phyloP scores from a whole-genome alignment of 768 basidiomycete genomes.

The Phylloporus sp. region DNA sequence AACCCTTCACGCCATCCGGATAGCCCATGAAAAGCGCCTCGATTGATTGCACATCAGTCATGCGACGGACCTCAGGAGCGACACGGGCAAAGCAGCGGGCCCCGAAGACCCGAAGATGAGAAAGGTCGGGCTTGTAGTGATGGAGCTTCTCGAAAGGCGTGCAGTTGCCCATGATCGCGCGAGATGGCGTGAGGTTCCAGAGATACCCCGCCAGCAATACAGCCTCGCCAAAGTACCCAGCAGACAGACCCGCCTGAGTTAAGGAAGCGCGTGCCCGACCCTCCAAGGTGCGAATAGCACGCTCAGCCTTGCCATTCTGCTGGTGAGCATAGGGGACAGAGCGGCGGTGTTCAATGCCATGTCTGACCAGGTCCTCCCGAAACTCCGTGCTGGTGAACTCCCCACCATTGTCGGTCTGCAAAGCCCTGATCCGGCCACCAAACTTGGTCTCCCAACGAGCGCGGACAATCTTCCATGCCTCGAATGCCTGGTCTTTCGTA shows the following conservation, averaged over 20 bases:
- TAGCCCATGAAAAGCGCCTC: background rate
- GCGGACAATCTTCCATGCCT: background rate
- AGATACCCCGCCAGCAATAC: background rate
- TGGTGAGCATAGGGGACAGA: conserved; percentile 28
- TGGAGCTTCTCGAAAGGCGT: no score
- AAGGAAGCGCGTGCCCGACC: background rate
- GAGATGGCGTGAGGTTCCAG: background rate
- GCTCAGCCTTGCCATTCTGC: conserved; percentile 33
- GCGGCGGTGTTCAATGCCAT: conserved; percentile 26
- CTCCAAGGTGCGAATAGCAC: conserved; percentile 13
- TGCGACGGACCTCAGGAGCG: background rate
- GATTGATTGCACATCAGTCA: background rate
- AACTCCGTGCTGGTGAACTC: background rate
- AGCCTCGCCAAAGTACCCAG: background rate
- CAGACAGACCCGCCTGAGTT: no score
- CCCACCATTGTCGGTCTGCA: background rate
- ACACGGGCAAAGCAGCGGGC: background rate
- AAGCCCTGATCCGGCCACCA: background rate
- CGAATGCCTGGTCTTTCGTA: background rate
- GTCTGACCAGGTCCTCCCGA: background rate
- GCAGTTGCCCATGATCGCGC: no score
- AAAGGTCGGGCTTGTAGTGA: no score
- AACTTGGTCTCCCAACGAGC: background rate
- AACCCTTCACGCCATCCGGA: background rate
- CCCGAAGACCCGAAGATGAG: background rate